Conservation (phyloP, 208 protist genomes). For the Trypanosomatidae sp. region DNA sequence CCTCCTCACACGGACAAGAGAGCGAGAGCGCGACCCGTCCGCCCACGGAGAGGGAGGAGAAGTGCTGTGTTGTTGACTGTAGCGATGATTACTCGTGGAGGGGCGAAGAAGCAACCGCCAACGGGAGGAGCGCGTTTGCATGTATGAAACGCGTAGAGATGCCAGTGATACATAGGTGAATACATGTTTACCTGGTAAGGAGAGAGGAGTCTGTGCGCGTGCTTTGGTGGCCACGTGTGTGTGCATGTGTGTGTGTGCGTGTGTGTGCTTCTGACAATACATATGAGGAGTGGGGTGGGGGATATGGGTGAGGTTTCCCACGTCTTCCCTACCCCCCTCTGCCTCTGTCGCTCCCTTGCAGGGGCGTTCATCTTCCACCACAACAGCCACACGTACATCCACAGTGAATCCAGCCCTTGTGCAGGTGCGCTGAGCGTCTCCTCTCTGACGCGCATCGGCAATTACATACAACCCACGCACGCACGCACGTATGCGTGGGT, state of each 20-base stretch:
- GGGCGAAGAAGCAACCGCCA: background rate
- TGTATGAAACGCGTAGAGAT: background rate
- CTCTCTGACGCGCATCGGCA: background rate
- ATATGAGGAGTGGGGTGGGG: background rate
- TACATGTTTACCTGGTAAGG: background rate
- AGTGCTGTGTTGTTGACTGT: background rate
- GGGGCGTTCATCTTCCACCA: no score
- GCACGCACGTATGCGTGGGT: background rate
- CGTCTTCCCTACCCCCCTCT: background rate
- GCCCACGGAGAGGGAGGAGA: background rate
- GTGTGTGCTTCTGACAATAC: background rate
- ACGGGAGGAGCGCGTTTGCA: background rate
- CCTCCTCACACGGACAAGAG: background rate
- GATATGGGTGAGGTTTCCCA: background rate
- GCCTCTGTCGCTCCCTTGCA: no score
- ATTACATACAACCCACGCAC: background rate
- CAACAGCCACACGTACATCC: background rate
- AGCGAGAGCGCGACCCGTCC: background rate
- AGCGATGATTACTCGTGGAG: background rate
- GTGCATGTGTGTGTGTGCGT: background rate
- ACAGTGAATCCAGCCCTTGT: background rate
- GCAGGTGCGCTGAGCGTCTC: background rate
- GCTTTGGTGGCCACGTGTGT: background rate
- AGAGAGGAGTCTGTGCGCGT: background rate
- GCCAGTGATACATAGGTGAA: slow-evolving; percentile 6